A percentile compares a stretch with the other conserved stretches of the same genome.
Conservation (phyloP, 2,329 filamentous ascomycete genomes). For the Lecanoromycetidae sp. region DNA sequence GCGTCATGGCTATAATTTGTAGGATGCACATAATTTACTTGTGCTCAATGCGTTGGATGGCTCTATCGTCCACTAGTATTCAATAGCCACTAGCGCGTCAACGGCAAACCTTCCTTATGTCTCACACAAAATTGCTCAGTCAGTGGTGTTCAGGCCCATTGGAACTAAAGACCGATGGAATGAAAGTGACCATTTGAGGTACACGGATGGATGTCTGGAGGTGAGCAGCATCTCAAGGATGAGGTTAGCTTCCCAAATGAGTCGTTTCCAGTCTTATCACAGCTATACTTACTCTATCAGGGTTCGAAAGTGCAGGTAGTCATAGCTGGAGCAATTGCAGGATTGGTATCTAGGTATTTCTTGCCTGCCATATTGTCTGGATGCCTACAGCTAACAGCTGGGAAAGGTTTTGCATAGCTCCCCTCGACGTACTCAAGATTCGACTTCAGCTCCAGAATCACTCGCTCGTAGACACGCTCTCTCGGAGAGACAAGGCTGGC, state of each 20-base stretch:
- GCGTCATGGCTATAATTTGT: no score
- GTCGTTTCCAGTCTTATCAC: background rate
- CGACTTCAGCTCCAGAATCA: slow-evolving; percentile 87
- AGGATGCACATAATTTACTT: no score
- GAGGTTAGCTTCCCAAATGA: slow-evolving; percentile 37
- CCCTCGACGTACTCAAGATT: slow-evolving; percentile 96
- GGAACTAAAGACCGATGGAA: background rate
- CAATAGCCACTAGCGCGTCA: no score
- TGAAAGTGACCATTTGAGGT: background rate
- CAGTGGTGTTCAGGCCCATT: no score
- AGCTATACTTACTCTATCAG: slow-evolving; percentile 29
- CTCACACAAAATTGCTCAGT: no score
- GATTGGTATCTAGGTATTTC: slow-evolving; percentile 72
- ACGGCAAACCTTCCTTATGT: no score
- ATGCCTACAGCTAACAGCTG: background rate
- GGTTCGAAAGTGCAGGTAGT: slow-evolving; percentile 56
- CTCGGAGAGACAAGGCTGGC: slow-evolving; percentile 33
- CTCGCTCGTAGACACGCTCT: slow-evolving; percentile 62
- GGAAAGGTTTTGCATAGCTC: slow-evolving; percentile 74
- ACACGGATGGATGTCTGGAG: slow-evolving; percentile 43
- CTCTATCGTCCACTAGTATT: no score
- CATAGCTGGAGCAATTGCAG: slow-evolving; percentile 57
- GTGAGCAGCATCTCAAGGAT: slow-evolving; percentile 54
- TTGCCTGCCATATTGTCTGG: background rate
- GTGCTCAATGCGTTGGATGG: no score